Evolutionary conservation across 352 stramenopile genomes (phyloP), one percentile per base, ranked within the genome.

Genomic region (Phytophthora uliginosa): DNA sequence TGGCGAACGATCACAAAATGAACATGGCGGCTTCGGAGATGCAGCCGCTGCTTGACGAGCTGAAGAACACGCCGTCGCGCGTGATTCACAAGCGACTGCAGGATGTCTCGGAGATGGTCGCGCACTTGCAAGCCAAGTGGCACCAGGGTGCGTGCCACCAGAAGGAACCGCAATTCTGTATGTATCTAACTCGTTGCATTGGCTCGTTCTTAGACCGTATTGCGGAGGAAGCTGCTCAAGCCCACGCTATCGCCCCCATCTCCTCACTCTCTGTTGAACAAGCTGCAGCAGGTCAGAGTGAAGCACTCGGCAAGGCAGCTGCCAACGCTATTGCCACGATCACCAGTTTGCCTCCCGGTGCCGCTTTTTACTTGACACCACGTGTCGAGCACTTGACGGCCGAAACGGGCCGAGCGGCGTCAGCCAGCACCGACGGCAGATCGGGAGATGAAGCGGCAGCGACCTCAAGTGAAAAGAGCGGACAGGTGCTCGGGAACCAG

Each of bases 81-180:
- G 80, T 95, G 15, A 91, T 93, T 64, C 80, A 92, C 66, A 93
- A 93, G 59, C 84, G 88, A 4, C 63, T 95, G 26, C 83, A 93
- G 36, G 88, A 95, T 74, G 84, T 95, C 3, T 91, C 88, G 0
- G 86, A 93, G 48, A 83, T 93, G 69, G 88, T 95, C 17, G 69
- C 81, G n/a, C 82, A 90, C 50, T 59, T 95, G 26, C 73, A 91
- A 20, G 70, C 65, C 7, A 95, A 95, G 69, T 95, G 87, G 85
- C 73, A 93, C 26, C 81, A 85, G 74, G 87, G 85, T 92, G 61
- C 48, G 56, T 50, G 48, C 31, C 24, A 56, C 13, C 20, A 17
- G 12, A 22, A 33, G 50, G 13, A 33, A 22, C 15, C 1, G 4
- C 6, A 13, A 54, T 15, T 36, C 24, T 62, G 12, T 59, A 62